These are phyloP conservation scores for Malbranchea zuffiana DNA, from an alignment of 2,329 filamentous ascomycete genomes.

Conservation along the genomic window DNA sequence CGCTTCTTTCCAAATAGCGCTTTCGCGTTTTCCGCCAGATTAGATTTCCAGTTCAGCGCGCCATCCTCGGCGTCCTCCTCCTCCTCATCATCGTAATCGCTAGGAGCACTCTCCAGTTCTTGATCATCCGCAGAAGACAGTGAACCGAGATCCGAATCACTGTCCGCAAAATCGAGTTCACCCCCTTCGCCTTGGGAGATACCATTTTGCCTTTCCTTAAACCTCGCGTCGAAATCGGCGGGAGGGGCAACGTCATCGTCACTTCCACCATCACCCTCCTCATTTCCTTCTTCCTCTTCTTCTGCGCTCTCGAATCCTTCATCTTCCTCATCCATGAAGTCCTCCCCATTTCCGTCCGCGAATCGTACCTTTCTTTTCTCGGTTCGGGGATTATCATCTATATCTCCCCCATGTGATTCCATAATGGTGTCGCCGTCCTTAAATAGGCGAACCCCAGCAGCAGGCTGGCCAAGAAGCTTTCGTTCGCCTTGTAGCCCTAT, in stretches of 20 bases:
- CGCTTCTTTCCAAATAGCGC: conserved; percentile 58
- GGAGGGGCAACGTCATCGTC: conserved; percentile 31
- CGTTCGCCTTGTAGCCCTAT: conserved; percentile 77
- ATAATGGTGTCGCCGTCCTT: conserved; percentile 56
- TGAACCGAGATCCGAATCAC: conserved; percentile 90
- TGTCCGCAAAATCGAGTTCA: conserved; percentile 85
- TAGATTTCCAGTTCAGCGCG: conserved; percentile 74
- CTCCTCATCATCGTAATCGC: conserved; percentile 44
- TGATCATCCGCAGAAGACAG: conserved; percentile 55
- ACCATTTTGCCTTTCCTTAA: conserved; percentile 40
- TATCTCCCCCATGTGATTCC: conserved; percentile 40
- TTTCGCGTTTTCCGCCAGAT: conserved; percentile 64
- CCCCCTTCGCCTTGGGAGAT: conserved; percentile 48
- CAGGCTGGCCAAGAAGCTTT: conserved; percentile 68
- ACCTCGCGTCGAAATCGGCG: conserved; percentile 34
- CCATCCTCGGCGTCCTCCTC: conserved; percentile 59
- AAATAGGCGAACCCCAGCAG: conserved; percentile 77
- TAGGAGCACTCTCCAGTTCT: conserved; percentile 40
- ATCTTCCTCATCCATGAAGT: conserved; percentile 49
- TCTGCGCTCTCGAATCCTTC: conserved; percentile 40
- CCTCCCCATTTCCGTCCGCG: conserved; percentile 43
- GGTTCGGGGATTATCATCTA: conserved; percentile 48
- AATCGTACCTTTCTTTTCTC: conserved; percentile 42
- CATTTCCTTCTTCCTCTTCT: conserved; percentile 45
- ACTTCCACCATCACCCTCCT: conserved; percentile 28